These are phyloP conservation scores for Colletotrichum sp. DNA, from an alignment of 2,329 filamentous ascomycete species.

Conservation along the genomic window DNA sequence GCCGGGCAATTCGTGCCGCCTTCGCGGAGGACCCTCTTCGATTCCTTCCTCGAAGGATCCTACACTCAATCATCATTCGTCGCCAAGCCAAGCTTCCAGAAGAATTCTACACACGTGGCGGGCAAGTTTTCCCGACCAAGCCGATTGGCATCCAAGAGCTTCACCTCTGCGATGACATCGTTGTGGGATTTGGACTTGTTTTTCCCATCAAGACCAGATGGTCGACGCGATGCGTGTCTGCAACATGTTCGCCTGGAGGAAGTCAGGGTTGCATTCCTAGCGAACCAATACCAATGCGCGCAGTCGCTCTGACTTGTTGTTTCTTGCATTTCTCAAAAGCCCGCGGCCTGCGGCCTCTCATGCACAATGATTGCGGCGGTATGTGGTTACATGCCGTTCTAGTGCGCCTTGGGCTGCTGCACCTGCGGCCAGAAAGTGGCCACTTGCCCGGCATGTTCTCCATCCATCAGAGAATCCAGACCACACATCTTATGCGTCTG, in stretches of 20 bases:
- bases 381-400: conserved; percentile 18
- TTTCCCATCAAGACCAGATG: background rate
- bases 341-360: background rate
- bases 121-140: background rate
- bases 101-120: background rate
- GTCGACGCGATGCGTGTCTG: background rate
- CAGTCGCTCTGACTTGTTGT: background rate
- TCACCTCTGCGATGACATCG: background rate
- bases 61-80: background rate
- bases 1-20: background rate
- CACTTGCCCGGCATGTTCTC: conserved; percentile 1
- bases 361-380: background rate
- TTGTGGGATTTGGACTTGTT: too few species aligned
- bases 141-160: background rate
- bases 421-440: conserved; percentile 6
- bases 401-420: conserved; percentile 7
- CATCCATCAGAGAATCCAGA: background rate
- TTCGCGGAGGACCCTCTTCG: background rate
- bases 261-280: background rate
- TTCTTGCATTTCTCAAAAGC: background rate
- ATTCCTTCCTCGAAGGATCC: background rate
- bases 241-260: background rate
- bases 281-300: background rate
- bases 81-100: conserved; percentile 12
- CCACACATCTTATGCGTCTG: background rate